A percentile compares a stretch with the other conserved stretches of the same genome.
phyloP scores from a whole-genome alignment of 2,329 filamentous ascomycete genomes.

The Harringtonia aguacate region DNA sequence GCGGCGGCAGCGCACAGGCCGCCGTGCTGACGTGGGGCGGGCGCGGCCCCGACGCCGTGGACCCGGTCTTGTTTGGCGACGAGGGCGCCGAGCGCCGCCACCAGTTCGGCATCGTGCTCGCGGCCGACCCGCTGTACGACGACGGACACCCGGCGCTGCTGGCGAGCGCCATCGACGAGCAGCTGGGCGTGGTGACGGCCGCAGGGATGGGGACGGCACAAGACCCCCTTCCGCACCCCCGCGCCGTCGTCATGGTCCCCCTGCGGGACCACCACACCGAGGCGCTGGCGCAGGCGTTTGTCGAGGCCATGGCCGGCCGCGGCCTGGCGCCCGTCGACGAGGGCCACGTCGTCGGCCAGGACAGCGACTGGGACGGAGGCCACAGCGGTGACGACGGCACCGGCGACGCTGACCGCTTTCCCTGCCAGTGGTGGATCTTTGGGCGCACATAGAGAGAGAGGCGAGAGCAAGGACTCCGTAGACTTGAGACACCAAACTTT shows the following conservation, averaged over 20 bases:
- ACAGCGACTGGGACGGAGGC: constrained; percentile 61
- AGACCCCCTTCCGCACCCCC: constrained; percentile 26
- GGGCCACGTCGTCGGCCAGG: constrained; percentile 53
- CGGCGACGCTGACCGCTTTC: constrained; percentile 2
- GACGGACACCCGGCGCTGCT: constrained; percentile 70
- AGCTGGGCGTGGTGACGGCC: constrained; percentile 46
- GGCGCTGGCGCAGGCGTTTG: constrained; percentile 52
- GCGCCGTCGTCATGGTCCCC: constrained; percentile 69
- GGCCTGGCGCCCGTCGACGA: constrained; percentile 52
- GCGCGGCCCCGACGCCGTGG: constrained; percentile 14
- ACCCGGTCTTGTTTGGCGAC: constrained; percentile 31
- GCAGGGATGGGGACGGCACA: no score
- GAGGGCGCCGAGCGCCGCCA: constrained; percentile 1
- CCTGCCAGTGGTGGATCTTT: constrained; percentile 12
- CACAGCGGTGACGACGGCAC: constrained; percentile 20
- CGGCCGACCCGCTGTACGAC: constrained; percentile 81
- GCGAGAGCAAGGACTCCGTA: no score
- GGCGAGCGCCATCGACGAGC: constrained; percentile 55
- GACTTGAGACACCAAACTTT: not conserved
- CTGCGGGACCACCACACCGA: constrained; percentile 57
- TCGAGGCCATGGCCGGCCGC: constrained; percentile 40
- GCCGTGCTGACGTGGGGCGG: constrained; percentile 65
- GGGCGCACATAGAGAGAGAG: not conserved
- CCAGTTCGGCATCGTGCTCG: constrained; percentile 55
- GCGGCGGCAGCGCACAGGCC: constrained; percentile 47